phyloP scores from a whole-genome alignment of 2,329 filamentous ascomycete genomes.

The Microcyclosporella mali region DNA sequence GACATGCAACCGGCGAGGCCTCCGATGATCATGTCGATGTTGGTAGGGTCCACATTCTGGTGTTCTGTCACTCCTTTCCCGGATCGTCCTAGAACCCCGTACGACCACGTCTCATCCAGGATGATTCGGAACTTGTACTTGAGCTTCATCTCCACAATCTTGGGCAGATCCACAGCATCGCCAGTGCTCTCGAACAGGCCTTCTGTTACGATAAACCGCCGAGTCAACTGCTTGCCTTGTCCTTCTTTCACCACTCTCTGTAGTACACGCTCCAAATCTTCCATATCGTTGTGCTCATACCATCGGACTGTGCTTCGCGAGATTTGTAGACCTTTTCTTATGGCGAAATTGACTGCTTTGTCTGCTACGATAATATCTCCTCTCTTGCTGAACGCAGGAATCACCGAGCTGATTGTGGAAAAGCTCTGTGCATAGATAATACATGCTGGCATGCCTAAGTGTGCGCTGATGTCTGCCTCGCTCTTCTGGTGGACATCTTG shows the following conservation, averaged over 20 bases:
- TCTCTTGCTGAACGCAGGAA: conserved; percentile 93
- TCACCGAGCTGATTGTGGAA: conserved; percentile 92
- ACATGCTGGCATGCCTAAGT: conserved; percentile 78
- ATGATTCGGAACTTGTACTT: conserved; percentile 98
- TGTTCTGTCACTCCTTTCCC: conserved; percentile 91
- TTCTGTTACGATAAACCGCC: conserved; percentile 93
- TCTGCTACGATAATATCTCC: conserved; percentile 97
- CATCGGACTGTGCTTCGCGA: conserved; percentile 84
- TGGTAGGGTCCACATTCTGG: conserved; percentile 87
- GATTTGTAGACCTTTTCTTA: conserved; percentile 90
- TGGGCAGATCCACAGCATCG: conserved; percentile 77
- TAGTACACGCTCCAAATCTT: conserved; percentile 80
- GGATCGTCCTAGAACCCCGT: conserved; percentile 85
- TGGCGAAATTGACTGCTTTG: conserved; percentile 85
- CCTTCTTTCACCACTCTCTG: conserved; percentile 83
- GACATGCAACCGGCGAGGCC: conserved; percentile 85
- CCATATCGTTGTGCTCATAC: conserved; percentile 96
- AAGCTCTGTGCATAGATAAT: conserved; percentile 97
- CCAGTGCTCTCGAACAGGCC: conserved; percentile 87
- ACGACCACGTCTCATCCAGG: conserved; percentile 95
- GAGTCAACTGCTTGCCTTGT: conserved; percentile 77
- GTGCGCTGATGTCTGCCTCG: conserved; percentile 85
- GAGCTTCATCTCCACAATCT: conserved; percentile 85
- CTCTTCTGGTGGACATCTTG: conserved; percentile 98
- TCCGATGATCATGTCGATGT: conserved; percentile 96